phyloP scores from a whole-genome alignment of 768 basidiomycete genomes.

The Daedaleopsis sinensis region DNA sequence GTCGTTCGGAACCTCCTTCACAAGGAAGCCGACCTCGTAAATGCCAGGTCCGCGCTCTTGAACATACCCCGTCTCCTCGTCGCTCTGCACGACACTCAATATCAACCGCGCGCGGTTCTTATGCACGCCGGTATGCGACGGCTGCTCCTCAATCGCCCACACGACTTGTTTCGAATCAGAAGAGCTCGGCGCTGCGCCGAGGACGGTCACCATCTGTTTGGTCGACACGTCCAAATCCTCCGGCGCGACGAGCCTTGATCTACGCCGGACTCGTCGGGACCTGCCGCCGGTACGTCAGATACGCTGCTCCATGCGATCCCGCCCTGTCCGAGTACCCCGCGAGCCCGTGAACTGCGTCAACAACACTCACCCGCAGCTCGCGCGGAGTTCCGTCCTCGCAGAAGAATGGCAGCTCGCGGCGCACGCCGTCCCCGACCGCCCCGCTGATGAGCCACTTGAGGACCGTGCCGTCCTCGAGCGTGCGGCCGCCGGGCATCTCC shows the following conservation, averaged over 20 bases:
- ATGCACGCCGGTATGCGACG: not conserved
- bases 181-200: constrained; percentile 44
- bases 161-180: constrained; percentile 27
- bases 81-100: constrained; percentile 38
- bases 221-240: constrained; percentile 35
- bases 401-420: constrained; percentile 61
- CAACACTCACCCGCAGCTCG: constrained; percentile 51
- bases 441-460: constrained; percentile 62
- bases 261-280: constrained; percentile 51
- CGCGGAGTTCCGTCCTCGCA: constrained; percentile 75
- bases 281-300: constrained; percentile 30
- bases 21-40: constrained; percentile 56
- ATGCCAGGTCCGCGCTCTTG: constrained; percentile 39
- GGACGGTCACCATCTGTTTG: constrained; percentile 49
- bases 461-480: constrained; percentile 53
- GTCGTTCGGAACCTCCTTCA: constrained; percentile 21
- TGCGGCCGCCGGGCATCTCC: constrained; percentile 58
- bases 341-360: no score
- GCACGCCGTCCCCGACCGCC: constrained; percentile 29
- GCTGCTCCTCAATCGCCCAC: constrained; percentile 48
- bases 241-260: constrained; percentile 44
- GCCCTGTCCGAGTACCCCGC: no score
- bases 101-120: constrained; percentile 35
- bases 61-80: constrained; percentile 39
- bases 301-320: no score